Base-by-base conservation (phyloP, 106 monocot species). In the Xerophyta viscosa region DNA sequence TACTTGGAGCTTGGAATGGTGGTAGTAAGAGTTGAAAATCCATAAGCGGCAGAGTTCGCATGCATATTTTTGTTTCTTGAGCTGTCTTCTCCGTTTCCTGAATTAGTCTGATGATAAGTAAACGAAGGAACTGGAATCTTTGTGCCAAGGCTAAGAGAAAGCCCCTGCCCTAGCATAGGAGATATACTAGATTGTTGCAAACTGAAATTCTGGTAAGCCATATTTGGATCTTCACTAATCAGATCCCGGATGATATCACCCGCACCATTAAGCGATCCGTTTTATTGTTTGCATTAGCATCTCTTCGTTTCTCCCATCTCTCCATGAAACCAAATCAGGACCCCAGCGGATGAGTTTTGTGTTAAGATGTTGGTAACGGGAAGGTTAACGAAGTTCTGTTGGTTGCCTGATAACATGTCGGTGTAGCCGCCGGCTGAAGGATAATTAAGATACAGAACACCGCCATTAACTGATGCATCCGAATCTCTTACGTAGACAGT, bases 111-210 rank as follows among this genome's bases (percentile, higher is more conserved):
- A 50, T 74, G 50, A 39, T 73, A 92, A 24, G 69, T 79, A 49
- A 85, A 76, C 11, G 77, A 61, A 26, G 81, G 60, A 27, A 73
- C 60, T 1, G 71, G 89, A 43, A 89, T 73, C 53, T 98, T 81
- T 11, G 81, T 79, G 57, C 96, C 46, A 2, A 98, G 89, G 61
- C 85, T 89, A 13, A 89, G 79, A 29, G 96, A 98, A 39, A 89
- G 68, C 21, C 84, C 89, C 48, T 85, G 79, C 6, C 75, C 74
- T 52, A 71, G 76, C 20, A 76, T 71, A 22, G 50, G 50, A 27
- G 83, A n/a, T n/a, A n/a, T n/a, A n/a, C n/a, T n/a, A n/a, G n/a
- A 44, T 23, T 65, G 71, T 33, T 75, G 71, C 55, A 68, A 48
- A 52, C 74, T 58, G 36, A 70, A 56, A 37, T 46, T 66, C 43